These are phyloP conservation scores for Globisporangium emineosum DNA, from an alignment of 352 stramenopile genomes.

Conservation along the genomic window DNA sequence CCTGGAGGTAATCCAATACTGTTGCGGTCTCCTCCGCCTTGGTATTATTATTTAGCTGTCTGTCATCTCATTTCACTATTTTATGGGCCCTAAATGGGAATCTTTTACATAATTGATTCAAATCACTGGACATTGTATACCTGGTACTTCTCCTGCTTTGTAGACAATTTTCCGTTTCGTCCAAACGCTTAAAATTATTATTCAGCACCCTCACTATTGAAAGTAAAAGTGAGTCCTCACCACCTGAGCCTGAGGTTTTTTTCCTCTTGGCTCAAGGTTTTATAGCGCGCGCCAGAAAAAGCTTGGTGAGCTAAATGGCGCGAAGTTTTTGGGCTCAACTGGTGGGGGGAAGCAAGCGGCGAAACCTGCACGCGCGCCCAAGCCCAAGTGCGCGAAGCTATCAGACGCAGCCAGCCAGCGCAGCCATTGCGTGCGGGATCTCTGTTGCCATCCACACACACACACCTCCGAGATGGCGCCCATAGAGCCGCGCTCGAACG, in stretches of 20 bases:
- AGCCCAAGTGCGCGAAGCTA: not conserved
- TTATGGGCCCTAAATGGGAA: no score
- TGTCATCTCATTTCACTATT: no score
- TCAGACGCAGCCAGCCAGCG: not conserved
- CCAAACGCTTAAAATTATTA: no score
- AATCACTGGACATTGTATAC: no score
- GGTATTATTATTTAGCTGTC: no score
- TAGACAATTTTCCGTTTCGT: no score
- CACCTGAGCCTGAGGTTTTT: not conserved
- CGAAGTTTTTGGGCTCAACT: conserved; percentile 3
- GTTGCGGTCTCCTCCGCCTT: no score
- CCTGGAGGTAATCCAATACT: no score
- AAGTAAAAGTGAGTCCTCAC: not conserved
- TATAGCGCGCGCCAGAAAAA: not conserved
- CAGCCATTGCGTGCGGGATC: not conserved
- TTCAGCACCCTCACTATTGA: no score
- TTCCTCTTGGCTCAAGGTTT: not conserved
- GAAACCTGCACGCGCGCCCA: not conserved
- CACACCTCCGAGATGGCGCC: not conserved
- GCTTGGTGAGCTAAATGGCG: conserved; percentile 7
- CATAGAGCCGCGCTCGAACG: not conserved
- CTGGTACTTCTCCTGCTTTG: no score
- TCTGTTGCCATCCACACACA: not conserved
- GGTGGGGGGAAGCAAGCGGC: not conserved
- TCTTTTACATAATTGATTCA: no score